Evolutionary conservation across 1,284 basidiomycete genomes (phyloP).

Genomic region (Rhodotorula sp.): DNA sequence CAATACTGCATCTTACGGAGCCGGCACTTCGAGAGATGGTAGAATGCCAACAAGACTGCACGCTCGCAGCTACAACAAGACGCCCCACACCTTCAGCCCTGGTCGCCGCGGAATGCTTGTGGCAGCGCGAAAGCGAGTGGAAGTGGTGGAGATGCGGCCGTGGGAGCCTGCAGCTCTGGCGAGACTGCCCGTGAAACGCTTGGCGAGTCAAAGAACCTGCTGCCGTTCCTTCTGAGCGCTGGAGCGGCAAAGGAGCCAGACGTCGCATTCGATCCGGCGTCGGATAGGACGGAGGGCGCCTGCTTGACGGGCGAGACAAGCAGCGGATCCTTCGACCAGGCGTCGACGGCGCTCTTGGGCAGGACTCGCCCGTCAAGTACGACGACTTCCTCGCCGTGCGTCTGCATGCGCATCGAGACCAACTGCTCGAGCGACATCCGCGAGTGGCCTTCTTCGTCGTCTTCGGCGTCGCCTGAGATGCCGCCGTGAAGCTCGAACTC

Average conservation of each 20-base stretch:
- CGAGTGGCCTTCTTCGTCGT: conserved; percentile 2
- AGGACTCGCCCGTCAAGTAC: conserved; percentile 22
- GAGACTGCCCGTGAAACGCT: too few relatives aligned
- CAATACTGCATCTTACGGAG: too few relatives aligned
- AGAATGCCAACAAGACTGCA: too few relatives aligned
- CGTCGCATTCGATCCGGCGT: background rate
- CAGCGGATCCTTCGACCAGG: conserved; percentile 13
- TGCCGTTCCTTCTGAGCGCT: background rate
- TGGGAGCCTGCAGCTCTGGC: too few relatives aligned
- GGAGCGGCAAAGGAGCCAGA: background rate
- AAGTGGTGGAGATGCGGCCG: too few relatives aligned
- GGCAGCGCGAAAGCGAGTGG: too few relatives aligned
- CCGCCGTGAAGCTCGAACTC: conserved; percentile 31
- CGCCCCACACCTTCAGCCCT: too few relatives aligned
- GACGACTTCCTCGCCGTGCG: conserved; percentile 13
- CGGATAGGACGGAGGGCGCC: background rate
- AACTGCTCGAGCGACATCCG: conserved; percentile 12
- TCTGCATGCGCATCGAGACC: conserved; percentile 6
- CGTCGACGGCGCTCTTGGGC: conserved; percentile 29
- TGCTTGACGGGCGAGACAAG: background rate
- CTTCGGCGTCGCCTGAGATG: background rate
- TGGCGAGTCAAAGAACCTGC: too few relatives aligned
- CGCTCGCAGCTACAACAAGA: too few relatives aligned
- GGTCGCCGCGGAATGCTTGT: too few relatives aligned
- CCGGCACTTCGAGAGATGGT: too few relatives aligned